Evolutionary conservation across 2,329 filamentous ascomycete genomes (phyloP), one percentile per base, ranked within the genome.

Genomic region (Boeremia lycopersici): DNA sequence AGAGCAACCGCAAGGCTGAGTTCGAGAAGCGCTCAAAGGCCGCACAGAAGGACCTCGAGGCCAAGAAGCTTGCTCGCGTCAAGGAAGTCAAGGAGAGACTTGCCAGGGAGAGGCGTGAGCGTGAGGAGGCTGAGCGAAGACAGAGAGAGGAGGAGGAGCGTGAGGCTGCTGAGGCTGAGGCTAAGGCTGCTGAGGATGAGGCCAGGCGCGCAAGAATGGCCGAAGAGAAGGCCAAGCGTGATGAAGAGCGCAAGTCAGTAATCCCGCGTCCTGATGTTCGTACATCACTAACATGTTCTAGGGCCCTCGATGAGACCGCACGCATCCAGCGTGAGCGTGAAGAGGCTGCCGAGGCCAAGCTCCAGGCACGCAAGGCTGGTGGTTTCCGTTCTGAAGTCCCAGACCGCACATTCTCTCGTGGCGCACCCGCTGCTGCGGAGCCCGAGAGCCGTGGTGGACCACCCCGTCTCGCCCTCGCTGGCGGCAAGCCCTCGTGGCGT

Each of bases 11-110:
- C 67, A 91, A 91, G 72, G 90, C 96, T 67, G 92, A 98, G 77
- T 99, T 98, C 66, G 95, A 98, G 83, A 93, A 90, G 81, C 90
- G 93, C 62, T 90, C 90, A 72, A 92, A 89, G 75, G 88, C 91
- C 70, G 95, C 95, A 29, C 92, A 98, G 82, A 87, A 89, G 62
- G 95, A 99, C 74, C 85, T 98, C 54, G 90, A 98, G 81, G 89
- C 89, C 77, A 91, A 96, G 80, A 96, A 97, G 77, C 85, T 88
- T 34, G 84, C 87, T 62, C 90, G 95, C 70, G 88, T 92, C 78
- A 93, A 91, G 83, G 92, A 97, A 75, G 86, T 90, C 70, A 88
- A 90, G 67, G 93, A 97, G 72, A 86, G 87, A 65, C 88, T 89
- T 75, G 84, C 90, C 51, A 87, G 89, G 52, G 92, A 97, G 84